Base-by-base conservation (phyloP, 2,329 filamentous ascomycete genomes). In the Polychaeton citri region DNA sequence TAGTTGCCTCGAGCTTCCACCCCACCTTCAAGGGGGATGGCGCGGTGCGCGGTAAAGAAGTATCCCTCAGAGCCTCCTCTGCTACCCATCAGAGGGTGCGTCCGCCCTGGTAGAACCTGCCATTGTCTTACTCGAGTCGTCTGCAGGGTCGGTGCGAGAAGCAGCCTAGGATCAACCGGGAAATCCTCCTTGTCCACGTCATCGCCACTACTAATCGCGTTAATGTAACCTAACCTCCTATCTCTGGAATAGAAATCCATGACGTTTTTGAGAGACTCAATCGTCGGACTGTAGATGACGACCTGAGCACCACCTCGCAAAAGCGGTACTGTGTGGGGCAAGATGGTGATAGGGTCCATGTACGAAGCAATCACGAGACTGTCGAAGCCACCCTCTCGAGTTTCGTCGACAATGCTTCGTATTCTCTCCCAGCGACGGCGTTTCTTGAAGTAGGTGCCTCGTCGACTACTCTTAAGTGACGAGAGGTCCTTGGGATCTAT, bases 61-160 rank as follows among this genome's bases (percentile, higher is more conserved):
- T 84, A 98, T 0, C 90, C 90, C 53, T 96, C 88, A 0, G 85
- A 76, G 1, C 88, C 88, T 15, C 90, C 90, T 28, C 74, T 72
- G 24, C 77, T 77, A 40, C 83, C 94, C 90, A 98, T 98, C 37
- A 92, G 60, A 5, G 90, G 90, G 62, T 98, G 90, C 35, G 90
- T 96, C 36, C 90, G 68, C 1, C 85, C 83, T 0, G 90, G 90
- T 32, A 98, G 59, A 2, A 95, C 87, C 64, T 98, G 90, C 83
- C 85, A 96, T 36, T 74, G 69, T 42, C 81, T 71, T 4, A 81
- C 78, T 10, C 84, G 70, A 33, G 79, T 82, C 2, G 79, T 90
- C 62, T 96, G 87, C 36, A 98, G 67, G 9, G 71, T 75, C 1
- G 84, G 77, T 1, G 79, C 83, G 1, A 96, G 70, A 3, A 98